Evolutionary conservation across 331 rosid genomes (phyloP), one percentile per base, ranked within the genome.

Genomic region (Saraca asoca): DNA sequence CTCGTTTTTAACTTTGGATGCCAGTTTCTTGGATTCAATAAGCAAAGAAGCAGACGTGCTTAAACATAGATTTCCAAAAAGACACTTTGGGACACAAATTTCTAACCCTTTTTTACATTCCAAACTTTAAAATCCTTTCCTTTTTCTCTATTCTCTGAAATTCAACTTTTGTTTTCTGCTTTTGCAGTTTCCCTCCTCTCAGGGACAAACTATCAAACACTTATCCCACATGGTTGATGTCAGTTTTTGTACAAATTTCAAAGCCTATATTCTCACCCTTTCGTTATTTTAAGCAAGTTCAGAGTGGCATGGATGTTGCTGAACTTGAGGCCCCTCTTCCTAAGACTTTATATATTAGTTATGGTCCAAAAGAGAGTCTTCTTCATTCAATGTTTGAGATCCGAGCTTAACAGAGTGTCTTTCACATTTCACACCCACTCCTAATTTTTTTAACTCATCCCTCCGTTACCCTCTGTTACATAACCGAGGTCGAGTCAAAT

Each of bases 11-110:
- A 81, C 95, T 83, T 91, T 62, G 92, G 98, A 91, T 91, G 82
- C 96, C 68, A 12, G 73, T 78, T 82, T 79, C 84, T 91, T 85
- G 98, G 98, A 87, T 91, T 91, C 93, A 89, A 64, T 72, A 64
- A 77, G 58, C 58, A 54, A 3, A 54, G 37, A 43, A 29, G 10
- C 56, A 38, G 49, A 79, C 79, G 51, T 83, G 84, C 84, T 51
- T 74, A 75, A 67, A 64, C 63, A 71, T 75, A 41, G 41, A 55
- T 62, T 70, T 64, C 34, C 64, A 54, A 63, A 85, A 91, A 85
- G 96, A 79, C 59, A 83, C 95, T 88, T 91, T 85, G 72, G 61
- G 74, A 75, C 85, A 78, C 96, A 87, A 83, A 79, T 75, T 83
- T 79, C 82, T 74, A 83, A 74, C 85, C 89, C 87, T 77, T 83